Conservation (phyloP, 768 basidiomycete genomes). For the Mycena venus region DNA sequence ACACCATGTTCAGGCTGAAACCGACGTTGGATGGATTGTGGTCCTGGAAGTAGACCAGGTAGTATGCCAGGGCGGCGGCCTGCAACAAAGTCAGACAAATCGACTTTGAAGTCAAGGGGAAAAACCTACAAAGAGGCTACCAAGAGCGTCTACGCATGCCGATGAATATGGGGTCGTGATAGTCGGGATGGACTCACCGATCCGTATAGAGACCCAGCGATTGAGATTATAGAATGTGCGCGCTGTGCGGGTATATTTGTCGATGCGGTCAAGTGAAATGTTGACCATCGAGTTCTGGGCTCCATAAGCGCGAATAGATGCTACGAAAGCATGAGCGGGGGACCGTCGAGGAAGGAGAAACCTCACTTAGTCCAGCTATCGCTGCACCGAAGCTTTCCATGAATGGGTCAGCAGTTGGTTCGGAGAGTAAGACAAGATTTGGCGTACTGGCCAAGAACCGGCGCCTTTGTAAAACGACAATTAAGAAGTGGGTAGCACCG, state of each 20-base stretch:
- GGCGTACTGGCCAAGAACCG: conserved; percentile 50
- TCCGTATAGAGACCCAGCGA: conserved; percentile 54
- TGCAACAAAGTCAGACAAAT: neutral
- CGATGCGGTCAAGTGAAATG: conserved; percentile 54
- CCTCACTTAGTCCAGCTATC: conserved; percentile 56
- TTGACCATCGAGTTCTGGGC: conserved; percentile 53
- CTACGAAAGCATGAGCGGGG: conserved; percentile 8
- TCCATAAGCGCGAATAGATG: conserved; percentile 64
- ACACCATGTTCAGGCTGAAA: conserved; percentile 58
- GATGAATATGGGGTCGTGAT: neutral
- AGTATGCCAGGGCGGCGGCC: conserved; percentile 54
- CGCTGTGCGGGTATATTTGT: conserved; percentile 52
- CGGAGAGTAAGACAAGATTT: conserved; percentile 10
- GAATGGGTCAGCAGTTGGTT: neutral
- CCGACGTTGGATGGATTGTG: conserved; percentile 49
- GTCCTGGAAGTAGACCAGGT: conserved; percentile 51
- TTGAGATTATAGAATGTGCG: conserved; percentile 56
- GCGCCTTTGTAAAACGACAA: conserved; percentile 21
- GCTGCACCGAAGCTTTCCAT: conserved; percentile 56
- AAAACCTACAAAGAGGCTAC: conserved; percentile 54
- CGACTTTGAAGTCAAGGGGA: neutral
- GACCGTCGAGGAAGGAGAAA: neutral
- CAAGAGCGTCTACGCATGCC: conserved; percentile 48
- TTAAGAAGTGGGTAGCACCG: neutral
- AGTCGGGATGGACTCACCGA: conserved; percentile 10